phyloP scores from a whole-genome alignment of 2,329 filamentous ascomycete genomes.

The Ustulina deusta region DNA sequence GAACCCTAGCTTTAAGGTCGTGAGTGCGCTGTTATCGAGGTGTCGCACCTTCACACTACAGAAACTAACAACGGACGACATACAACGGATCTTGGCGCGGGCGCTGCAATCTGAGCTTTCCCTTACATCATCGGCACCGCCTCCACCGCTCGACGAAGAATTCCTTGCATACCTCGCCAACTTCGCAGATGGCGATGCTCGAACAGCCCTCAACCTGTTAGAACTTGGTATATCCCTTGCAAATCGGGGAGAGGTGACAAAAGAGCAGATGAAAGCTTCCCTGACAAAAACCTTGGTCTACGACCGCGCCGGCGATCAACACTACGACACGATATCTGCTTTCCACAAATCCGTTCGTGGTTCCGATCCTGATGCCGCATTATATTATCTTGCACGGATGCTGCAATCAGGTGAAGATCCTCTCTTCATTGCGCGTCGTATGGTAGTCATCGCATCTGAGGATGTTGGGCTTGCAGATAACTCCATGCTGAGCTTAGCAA shows the following conservation, averaged over 20 bases:
- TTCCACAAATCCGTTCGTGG: constrained; percentile 97
- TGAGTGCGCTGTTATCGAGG: constrained; percentile 85
- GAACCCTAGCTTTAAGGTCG: constrained; percentile 94
- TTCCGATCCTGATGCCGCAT: constrained; percentile 83
- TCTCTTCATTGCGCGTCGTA: constrained; percentile 88
- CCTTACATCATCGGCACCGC: constrained; percentile 51
- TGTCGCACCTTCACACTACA: constrained; percentile 91
- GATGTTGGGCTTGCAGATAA: constrained; percentile 94
- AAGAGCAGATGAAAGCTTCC: constrained; percentile 80
- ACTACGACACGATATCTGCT: constrained; percentile 97
- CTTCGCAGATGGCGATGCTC: constrained; percentile 92
- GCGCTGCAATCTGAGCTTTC: constrained; percentile 73
- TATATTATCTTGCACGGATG: constrained; percentile 98
- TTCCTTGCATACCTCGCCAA: constrained; percentile 84
- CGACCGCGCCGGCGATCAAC: constrained; percentile 93
- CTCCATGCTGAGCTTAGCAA: constrained; percentile 83
- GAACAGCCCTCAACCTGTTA: constrained; percentile 91
- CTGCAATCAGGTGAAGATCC: constrained; percentile 94
- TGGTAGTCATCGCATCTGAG: constrained; percentile 95
- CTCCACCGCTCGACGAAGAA: constrained; percentile 77
- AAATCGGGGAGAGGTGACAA: constrained; percentile 72
- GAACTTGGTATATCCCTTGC: constrained; percentile 88
- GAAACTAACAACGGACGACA: constrained; percentile 77
- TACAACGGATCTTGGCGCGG: constrained; percentile 79
- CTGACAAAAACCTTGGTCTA: constrained; percentile 95